Evolutionary conservation across 768 basidiomycete species (phyloP).

Genomic region (Lactarius quietus): DNA sequence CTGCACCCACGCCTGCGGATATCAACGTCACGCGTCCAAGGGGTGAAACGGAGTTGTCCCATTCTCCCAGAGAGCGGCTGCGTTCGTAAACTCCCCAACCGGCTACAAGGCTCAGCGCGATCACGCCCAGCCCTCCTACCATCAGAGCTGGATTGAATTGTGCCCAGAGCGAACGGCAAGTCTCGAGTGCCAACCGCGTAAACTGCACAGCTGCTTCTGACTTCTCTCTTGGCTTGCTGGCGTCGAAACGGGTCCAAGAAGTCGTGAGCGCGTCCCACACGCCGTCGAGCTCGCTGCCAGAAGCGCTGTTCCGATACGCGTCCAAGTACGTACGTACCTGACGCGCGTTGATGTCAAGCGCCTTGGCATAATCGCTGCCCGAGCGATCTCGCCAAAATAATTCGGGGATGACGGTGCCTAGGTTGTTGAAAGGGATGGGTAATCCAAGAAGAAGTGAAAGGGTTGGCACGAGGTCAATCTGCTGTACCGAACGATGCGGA

Average conservation of each 20-base stretch:
- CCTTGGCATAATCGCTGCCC: conserved; percentile 46
- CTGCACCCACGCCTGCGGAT: conserved; percentile 9
- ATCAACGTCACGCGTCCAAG: conserved; percentile 9
- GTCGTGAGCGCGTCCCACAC: conserved; percentile 53
- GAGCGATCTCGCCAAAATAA: conserved; percentile 61
- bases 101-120: conserved; percentile 53
- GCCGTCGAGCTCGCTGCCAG: conserved; percentile 69
- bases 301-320: conserved; percentile 65
- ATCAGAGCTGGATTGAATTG: conserved; percentile 85
- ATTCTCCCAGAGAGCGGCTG: conserved; percentile 39
- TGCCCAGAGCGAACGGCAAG: conserved; percentile 89
- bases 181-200: conserved; percentile 56
- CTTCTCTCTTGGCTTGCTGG: conserved; percentile 5
- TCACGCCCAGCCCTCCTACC: conserved; percentile 60
- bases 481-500: conserved; percentile 68
- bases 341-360: conserved; percentile 63
- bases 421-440: conserved; percentile 93
- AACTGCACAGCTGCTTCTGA: conserved; percentile 41
- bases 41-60: conserved; percentile 44
- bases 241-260: conserved; percentile 13
- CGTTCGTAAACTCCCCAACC: conserved; percentile 53
- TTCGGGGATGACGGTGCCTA: conserved; percentile 90
- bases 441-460: conserved; percentile 86
- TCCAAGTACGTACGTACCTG: conserved; percentile 78
- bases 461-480: conserved; percentile 91